phyloP scores from a whole-genome alignment of 306 rosid genomes.

The cucumber (Cucumis sativus) region DNA sequence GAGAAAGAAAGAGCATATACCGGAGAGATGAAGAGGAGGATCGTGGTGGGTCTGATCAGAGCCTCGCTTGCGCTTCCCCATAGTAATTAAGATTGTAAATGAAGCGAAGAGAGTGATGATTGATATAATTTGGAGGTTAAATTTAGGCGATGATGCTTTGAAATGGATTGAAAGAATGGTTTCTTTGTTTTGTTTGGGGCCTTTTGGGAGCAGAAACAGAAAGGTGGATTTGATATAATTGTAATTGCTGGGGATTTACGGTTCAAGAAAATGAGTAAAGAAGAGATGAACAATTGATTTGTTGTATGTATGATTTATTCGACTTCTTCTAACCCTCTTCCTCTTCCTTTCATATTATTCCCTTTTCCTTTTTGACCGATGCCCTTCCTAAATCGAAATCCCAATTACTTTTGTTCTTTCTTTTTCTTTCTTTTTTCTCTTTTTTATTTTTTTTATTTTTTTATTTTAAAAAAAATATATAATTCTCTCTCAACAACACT shows the following conservation, averaged over 20 bases:
- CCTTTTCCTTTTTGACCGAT: not conserved
- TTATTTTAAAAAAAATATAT: too few species aligned
- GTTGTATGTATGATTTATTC: not conserved
- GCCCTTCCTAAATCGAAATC: too few species aligned
- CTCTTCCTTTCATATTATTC: not conserved
- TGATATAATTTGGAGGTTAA: not conserved
- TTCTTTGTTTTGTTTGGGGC: not conserved
- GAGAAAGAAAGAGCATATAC: constrained; percentile 24
- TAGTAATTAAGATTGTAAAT: not conserved
- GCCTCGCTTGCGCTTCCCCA: constrained; percentile 55
- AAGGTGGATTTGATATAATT: not conserved
- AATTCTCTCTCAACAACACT: too few species aligned
- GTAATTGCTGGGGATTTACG: not conserved
- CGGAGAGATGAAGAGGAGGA: constrained; percentile 35
- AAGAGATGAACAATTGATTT: not conserved
- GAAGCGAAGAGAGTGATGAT: not conserved
- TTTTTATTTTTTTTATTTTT: too few species aligned
- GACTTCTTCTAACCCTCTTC: not conserved
- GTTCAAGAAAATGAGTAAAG: not conserved
- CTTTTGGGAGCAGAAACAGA: not conserved
- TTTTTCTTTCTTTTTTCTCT: too few species aligned
- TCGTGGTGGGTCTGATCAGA: constrained; percentile 39
- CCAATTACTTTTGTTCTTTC: too few species aligned
- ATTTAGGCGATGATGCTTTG: constrained; percentile 5
- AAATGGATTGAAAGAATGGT: not conserved